Conservation (phyloP, 2,329 filamentous ascomycete species). For the Lasiodiplodia hormozganensis region DNA sequence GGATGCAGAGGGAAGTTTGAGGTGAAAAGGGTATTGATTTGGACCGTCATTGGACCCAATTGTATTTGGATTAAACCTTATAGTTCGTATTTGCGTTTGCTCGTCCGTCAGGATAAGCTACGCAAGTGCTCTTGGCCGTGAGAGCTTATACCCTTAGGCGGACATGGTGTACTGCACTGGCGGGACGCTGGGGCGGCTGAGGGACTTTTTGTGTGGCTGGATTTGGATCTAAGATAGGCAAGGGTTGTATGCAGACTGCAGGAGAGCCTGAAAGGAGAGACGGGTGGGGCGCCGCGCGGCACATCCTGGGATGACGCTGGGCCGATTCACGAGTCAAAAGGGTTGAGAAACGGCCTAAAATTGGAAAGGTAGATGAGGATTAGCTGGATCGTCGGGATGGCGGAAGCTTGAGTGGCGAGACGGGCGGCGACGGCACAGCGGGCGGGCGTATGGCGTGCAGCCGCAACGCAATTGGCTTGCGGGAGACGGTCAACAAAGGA, state of each 20-base stretch:
- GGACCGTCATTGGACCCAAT: too few species aligned
- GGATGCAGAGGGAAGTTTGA: too few species aligned
- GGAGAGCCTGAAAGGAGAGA: neutral
- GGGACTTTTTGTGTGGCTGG: neutral
- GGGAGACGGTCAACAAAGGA: neutral
- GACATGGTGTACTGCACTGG: neutral
- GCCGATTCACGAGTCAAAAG: neutral
- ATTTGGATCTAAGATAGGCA: neutral
- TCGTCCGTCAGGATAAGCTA: neutral
- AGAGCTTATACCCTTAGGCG: neutral
- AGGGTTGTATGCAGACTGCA: neutral
- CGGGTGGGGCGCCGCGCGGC: conserved; percentile 6
- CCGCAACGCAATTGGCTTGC: neutral
- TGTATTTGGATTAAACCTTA: too few species aligned
- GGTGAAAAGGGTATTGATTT: too few species aligned
- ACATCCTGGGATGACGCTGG: conserved; percentile 1
- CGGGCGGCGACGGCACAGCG: neutral
- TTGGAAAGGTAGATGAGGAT: neutral
- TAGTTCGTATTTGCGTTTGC: neutral
- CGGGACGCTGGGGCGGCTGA: neutral
- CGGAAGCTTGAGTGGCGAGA: conserved; percentile 2
- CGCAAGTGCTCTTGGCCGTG: neutral
- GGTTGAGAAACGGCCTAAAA: neutral
- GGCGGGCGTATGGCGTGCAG: neutral
- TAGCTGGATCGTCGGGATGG: neutral